Evolutionary conservation across 148 eudicot species (phyloP).

Genomic region (Spergularia bocconei): DNA sequence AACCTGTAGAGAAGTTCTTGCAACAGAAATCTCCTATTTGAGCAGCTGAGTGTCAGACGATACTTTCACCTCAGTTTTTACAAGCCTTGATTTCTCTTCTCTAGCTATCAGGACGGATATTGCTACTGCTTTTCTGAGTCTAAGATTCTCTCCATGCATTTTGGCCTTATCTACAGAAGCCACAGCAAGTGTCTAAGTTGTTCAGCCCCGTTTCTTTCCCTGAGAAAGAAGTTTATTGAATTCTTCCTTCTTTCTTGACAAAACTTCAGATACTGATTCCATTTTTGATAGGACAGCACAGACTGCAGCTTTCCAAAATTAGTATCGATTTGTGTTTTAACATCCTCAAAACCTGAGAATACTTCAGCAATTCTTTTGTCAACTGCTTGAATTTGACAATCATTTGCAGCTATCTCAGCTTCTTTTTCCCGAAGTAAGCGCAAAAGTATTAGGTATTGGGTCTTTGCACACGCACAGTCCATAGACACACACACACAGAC

Average conservation of each 20-base stretch:
- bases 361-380: conserved; percentile 62
- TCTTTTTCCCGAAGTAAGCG: conserved; percentile 61
- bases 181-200: conserved; percentile 50
- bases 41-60: conserved; percentile 51
- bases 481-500: background rate
- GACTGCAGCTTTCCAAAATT: conserved; percentile 41
- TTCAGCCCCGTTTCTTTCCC: conserved; percentile 42
- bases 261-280: conserved; percentile 42
- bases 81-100: conserved; percentile 55
- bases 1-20: conserved; percentile 77
- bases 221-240: conserved; percentile 43
- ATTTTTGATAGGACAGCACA: conserved; percentile 32
- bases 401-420: conserved; percentile 60
- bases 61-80: conserved; percentile 52
- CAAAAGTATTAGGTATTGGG: conserved; percentile 31
- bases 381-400: conserved; percentile 49
- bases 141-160: conserved; percentile 43
- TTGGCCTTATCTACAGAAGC: conserved; percentile 50
- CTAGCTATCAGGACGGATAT: conserved; percentile 42
- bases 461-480: background rate
- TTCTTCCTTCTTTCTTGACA: conserved; percentile 53
- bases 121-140: conserved; percentile 46
- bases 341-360: conserved; percentile 51
- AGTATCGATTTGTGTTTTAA: conserved; percentile 35
- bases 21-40: conserved; percentile 52